Evolutionary conservation across 495 filamentous ascomycete genomes (phyloP), one percentile per base, ranked within the genome.

Genomic region (Trichoderma asperelloides): DNA sequence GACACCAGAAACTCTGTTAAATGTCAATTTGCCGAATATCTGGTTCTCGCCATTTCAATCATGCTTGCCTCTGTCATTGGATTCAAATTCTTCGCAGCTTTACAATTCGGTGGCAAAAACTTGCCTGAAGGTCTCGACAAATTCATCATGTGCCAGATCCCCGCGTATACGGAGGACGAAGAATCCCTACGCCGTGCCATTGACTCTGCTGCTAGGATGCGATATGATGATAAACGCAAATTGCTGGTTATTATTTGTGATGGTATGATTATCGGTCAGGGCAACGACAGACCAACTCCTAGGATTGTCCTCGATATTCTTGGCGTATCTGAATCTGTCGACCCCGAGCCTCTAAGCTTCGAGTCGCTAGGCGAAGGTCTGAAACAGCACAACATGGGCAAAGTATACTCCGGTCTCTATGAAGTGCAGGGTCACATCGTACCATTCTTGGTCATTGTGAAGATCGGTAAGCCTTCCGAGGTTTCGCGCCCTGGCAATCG

Each of bases 321-420:
- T 27, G 95, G 96, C 70, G 95, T 99, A 18, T 87, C 92, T 18
- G 93, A 97, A 69, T 89, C 87, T 18, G 89, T 97, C 3, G 95
- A 99, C 73, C 95, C 95, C n/a, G 93, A 97, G 75, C 93, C 95
- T 3, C 82, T 99, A 62, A 96, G 92, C 84, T 99, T 98, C 73
- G 94, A 99, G 75, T 95, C 91, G 74, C 82, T 99, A 57, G 95
- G 95, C 64, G 94, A 98, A 78, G 96, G 95, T 71, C 88, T 90
- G 81, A 96, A 93, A 77, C 95, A 96, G 77, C 96, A 97, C 82
- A 99, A 99, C 75, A 97, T 97, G 93, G 96, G 89, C 72, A 99
- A 99, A 75, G 86, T 97, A 63, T 99, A 98, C 80, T 97, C 94
- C 41, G 95, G 95, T 70, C 81, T 99, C 55, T 99, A 98, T 77